phyloP scores from a whole-genome alignment of 2,329 filamentous ascomycete species.

The Fusarium veterinarium region DNA sequence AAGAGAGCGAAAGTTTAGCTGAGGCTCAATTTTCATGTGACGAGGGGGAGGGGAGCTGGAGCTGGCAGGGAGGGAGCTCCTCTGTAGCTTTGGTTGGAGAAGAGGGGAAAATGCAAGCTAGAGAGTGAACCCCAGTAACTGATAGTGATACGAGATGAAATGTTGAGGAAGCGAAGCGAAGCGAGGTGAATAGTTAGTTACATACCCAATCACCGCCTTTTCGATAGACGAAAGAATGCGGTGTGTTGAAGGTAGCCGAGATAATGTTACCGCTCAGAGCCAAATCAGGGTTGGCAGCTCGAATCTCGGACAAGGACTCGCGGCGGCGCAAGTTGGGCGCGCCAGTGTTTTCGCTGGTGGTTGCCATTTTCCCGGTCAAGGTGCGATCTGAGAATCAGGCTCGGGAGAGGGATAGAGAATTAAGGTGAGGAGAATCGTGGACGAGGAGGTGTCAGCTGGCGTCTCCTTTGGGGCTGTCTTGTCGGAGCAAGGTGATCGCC shows the following conservation, averaged over 20 bases:
- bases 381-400: constrained; percentile 7
- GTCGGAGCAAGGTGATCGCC: constrained; percentile 30
- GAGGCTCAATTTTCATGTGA: constrained; percentile 29
- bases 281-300: constrained; percentile 66
- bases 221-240: constrained; percentile 68
- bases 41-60: constrained; percentile 26
- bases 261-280: constrained; percentile 73
- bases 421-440: not conserved
- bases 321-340: constrained; percentile 54
- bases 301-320: constrained; percentile 67
- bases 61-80: constrained; percentile 17
- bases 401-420: not conserved
- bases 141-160: constrained; percentile 28
- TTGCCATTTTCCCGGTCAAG: constrained; percentile 23
- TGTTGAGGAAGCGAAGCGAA: constrained; percentile 21
- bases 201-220: constrained; percentile 72
- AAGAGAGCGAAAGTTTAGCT: constrained; percentile 17
- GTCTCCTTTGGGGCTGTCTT: constrained; percentile 32
- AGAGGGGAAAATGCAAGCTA: constrained; percentile 29
- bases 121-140: constrained; percentile 24
- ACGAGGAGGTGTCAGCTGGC: constrained; percentile 22
- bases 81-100: constrained; percentile 32
- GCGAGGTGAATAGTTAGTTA: constrained; percentile 22
- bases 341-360: constrained; percentile 15
- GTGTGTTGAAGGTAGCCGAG: constrained; percentile 73